These are phyloP conservation scores for Nothomitra cinnamomea DNA, from an alignment of 2,329 filamentous ascomycete species.

Conservation along the genomic window DNA sequence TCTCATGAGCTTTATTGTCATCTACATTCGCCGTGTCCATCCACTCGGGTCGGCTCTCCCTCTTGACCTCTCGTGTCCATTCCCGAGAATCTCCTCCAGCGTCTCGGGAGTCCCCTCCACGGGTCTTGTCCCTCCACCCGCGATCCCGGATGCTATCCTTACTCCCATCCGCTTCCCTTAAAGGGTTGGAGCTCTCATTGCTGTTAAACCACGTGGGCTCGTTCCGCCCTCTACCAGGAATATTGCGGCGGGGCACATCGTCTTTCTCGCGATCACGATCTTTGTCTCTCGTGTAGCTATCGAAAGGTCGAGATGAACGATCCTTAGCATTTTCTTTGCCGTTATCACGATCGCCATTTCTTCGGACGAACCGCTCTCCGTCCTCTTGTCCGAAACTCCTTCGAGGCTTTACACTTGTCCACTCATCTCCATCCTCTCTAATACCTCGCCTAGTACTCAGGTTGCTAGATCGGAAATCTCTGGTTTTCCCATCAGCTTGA, in stretches of 20 bases:
- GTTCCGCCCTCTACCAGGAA: slow-evolving; percentile 44
- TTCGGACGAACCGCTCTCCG: slow-evolving; percentile 22
- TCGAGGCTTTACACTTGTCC: slow-evolving; percentile 23
- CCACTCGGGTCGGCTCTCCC: slow-evolving; percentile 80
- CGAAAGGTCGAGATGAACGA: neutral
- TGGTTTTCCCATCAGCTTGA: slow-evolving; percentile 7
- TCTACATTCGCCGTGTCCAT: slow-evolving; percentile 54
- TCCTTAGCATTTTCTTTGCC: slow-evolving; percentile 30
- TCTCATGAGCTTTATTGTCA: slow-evolving; percentile 26
- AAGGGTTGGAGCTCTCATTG: slow-evolving; percentile 24
- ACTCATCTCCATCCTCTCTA: slow-evolving; percentile 20
- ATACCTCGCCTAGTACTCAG: slow-evolving; percentile 20
- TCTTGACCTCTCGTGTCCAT: slow-evolving; percentile 35
- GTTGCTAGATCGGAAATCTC: slow-evolving; percentile 19
- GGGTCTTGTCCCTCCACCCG: slow-evolving; percentile 25
- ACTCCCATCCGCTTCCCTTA: slow-evolving; percentile 24
- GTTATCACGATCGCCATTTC: slow-evolving; percentile 30
- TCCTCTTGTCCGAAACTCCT: slow-evolving; percentile 25
- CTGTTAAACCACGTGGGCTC: slow-evolving; percentile 64
- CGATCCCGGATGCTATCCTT: slow-evolving; percentile 32
- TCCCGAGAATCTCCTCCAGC: slow-evolving; percentile 3
- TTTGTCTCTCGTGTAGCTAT: slow-evolving; percentile 12
- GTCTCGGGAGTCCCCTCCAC: slow-evolving; percentile 29
- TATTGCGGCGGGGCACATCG: slow-evolving; percentile 43
- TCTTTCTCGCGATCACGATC: slow-evolving; percentile 20